Conservation (phyloP, 176 grass and related monocot species). For the Bromus sterilis region DNA sequence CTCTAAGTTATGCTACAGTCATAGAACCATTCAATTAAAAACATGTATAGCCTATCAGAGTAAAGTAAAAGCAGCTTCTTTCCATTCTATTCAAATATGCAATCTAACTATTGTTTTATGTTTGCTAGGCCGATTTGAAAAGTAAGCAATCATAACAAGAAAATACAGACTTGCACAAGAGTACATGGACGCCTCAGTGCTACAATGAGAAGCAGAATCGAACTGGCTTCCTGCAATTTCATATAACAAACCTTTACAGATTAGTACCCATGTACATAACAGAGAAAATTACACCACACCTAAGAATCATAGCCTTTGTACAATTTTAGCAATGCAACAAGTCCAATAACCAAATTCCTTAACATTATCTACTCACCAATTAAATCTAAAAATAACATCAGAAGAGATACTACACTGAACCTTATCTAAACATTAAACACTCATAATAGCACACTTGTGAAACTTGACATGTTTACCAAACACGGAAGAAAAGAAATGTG, state of each 20-base stretch:
- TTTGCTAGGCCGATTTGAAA: neutral
- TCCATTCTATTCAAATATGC: neutral
- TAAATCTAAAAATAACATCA: neutral
- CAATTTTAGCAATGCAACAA: neutral
- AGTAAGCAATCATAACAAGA: neutral
- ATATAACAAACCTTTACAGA: neutral
- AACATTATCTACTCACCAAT: neutral
- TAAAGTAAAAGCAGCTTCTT: neutral
- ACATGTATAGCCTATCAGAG: neutral
- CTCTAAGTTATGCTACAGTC: neutral
- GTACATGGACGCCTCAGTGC: neutral
- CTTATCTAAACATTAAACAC: neutral
- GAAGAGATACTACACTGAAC: neutral
- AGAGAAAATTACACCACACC: neutral
- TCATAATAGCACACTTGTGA: neutral
- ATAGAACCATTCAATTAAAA: neutral
- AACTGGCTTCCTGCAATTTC: neutral
- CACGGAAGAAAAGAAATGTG: too few species aligned
- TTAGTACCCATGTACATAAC: slow-evolving; percentile 22
- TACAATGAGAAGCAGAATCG: neutral
- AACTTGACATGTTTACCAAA: too few species aligned
- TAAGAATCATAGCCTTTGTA: neutral
- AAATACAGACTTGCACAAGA: neutral
- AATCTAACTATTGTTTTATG: neutral
- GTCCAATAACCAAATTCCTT: neutral